These are phyloP conservation scores for Onygenales sp. DNA, from an alignment of 2,329 filamentous ascomycete genomes.

Conservation along the genomic window DNA sequence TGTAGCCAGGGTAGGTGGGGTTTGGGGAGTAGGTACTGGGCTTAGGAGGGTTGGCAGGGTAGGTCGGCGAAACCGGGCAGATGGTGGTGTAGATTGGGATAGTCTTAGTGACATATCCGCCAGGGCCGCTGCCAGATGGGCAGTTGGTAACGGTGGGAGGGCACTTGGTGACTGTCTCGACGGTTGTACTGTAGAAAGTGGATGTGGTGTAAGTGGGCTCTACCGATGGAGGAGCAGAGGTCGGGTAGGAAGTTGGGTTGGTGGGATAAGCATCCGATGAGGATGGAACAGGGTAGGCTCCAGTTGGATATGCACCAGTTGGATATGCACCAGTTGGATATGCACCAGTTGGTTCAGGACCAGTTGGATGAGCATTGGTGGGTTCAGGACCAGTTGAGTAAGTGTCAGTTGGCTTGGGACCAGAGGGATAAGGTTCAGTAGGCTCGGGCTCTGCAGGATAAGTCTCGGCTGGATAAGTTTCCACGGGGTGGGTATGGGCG, in stretches of 20 bases:
- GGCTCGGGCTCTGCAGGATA: no score
- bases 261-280: neutral
- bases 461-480: no score
- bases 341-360: no score
- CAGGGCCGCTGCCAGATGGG: constrained; percentile 38
- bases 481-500: no score
- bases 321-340: neutral
- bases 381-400: no score
- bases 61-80: constrained; percentile 33
- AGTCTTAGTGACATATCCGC: constrained; percentile 42
- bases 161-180: constrained; percentile 32
- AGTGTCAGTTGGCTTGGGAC: no score
- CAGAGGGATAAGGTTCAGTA: no score
- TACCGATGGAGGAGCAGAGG: neutral
- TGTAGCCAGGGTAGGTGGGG: neutral
- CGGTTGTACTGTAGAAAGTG: constrained; percentile 28
- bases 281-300: neutral
- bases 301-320: no score
- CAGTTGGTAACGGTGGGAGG: constrained; percentile 39
- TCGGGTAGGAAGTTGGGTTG: neutral
- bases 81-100: constrained; percentile 51
- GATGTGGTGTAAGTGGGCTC: constrained; percentile 21
- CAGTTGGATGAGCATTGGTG: no score
- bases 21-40: neutral
- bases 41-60: no score